Percentiles rank a stretch among this genome's conserved stretches.
These are phyloP conservation scores for Glaciozyma antarctica DNA, from an alignment of 768 basidiomycete genomes.

Conservation along the genomic window DNA sequence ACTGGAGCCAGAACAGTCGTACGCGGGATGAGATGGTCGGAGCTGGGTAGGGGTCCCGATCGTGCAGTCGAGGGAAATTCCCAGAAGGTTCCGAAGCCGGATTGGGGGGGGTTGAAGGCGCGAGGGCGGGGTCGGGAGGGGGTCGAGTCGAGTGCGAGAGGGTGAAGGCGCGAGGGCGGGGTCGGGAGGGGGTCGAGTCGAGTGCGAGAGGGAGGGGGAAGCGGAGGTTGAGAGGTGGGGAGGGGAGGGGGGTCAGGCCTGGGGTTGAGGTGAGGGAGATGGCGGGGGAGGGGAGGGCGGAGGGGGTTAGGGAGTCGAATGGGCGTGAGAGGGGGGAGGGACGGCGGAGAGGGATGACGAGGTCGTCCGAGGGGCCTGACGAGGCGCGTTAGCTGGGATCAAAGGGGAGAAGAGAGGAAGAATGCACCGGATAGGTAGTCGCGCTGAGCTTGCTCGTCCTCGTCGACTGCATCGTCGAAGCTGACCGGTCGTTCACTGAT, in stretches of 20 bases:
- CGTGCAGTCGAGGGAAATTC: slow-evolving; percentile 28
- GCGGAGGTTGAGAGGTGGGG: neutral
- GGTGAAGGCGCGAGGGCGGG: neutral
- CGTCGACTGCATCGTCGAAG: neutral
- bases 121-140: slow-evolving; percentile 31
- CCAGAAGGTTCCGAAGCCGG: slow-evolving; percentile 28
- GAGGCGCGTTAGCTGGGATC: neutral
- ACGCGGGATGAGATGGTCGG: slow-evolving; percentile 25
- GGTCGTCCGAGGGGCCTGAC: neutral
- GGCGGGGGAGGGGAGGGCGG: neutral
- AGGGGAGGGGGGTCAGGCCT: neutral
- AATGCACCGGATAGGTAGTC: slow-evolving; percentile 22
- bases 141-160: slow-evolving; percentile 21
- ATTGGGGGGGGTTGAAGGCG: slow-evolving; percentile 30
- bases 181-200: neutral
- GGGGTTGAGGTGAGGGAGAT: neutral
- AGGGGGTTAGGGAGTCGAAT: neutral
- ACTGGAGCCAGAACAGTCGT: slow-evolving; percentile 40
- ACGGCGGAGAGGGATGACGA: neutral
- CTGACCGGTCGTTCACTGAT: neutral
- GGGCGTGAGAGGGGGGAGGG: neutral
- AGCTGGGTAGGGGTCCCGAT: slow-evolving; percentile 21
- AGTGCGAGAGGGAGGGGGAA: neutral
- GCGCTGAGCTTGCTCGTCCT: slow-evolving; percentile 1
- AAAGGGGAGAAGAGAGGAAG: neutral